Percentiles rank a stretch among this genome's conserved stretches.
phyloP scores from a whole-genome alignment of 306 rosid species.

The Aeschynomene evenia region DNA sequence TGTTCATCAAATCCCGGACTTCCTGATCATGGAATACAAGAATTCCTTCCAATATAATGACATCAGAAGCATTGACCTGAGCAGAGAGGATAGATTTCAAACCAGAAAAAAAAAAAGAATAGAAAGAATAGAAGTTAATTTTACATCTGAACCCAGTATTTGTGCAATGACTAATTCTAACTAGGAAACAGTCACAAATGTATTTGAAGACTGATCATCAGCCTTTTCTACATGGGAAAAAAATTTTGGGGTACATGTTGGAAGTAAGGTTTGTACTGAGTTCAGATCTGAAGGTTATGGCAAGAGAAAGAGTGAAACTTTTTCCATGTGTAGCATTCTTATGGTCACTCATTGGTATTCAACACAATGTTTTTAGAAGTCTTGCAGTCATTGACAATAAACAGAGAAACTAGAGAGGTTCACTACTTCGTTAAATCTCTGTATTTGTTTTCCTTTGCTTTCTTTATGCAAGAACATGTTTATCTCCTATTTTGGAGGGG shows the following conservation, averaged over 20 bases:
- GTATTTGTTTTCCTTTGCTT: neutral
- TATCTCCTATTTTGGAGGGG: too few relatives aligned
- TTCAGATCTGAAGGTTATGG: too few relatives aligned
- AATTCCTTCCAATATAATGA: slow-evolving; percentile 95
- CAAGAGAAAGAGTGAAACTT: neutral
- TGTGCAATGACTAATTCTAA: neutral
- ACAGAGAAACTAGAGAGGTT: neutral
- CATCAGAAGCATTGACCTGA: slow-evolving; percentile 97
- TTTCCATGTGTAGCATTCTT: neutral
- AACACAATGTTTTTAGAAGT: neutral
- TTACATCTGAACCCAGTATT: too few relatives aligned
- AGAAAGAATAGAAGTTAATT: too few relatives aligned
- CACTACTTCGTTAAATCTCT: neutral
- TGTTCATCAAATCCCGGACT: slow-evolving; percentile 90
- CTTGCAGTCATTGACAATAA: neutral
- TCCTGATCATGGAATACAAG: slow-evolving; percentile 93
- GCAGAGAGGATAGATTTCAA: slow-evolving; percentile 23
- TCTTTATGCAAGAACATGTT: neutral
- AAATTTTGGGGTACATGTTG: too few relatives aligned
- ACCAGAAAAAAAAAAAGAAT: neutral
- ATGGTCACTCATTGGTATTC: neutral
- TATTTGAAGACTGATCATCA: neutral
- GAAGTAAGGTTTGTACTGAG: too few relatives aligned
- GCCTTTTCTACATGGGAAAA: too few relatives aligned
- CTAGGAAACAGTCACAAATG: slow-evolving; percentile 2